Evolutionary conservation across 164 flowering plant genomes (phyloP).

Genomic region (Magnolia sinica): DNA sequence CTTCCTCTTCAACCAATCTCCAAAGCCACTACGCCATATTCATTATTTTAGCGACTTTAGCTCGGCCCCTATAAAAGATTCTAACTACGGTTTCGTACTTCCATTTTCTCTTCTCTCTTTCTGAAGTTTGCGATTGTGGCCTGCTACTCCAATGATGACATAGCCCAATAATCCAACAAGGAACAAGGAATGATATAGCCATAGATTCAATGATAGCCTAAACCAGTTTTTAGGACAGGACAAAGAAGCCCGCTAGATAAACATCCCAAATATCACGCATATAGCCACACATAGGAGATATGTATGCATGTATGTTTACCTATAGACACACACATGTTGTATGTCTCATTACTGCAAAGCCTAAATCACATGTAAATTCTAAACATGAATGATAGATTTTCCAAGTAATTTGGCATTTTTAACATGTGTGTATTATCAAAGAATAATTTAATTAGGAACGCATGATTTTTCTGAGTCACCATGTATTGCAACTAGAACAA

Average conservation of each 20-base stretch:
- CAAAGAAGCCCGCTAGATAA: not conserved
- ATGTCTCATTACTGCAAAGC: not conserved
- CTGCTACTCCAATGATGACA: not conserved
- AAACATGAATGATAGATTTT: not conserved
- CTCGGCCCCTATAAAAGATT: not conserved
- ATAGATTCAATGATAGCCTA: not conserved
- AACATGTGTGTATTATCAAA: not conserved
- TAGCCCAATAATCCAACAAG: not conserved
- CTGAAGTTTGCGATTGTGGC: not conserved
- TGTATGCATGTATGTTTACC: no score
- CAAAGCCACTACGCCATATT: not conserved
- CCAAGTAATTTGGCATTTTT: not conserved
- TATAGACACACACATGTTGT: not conserved
- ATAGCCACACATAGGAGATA: not conserved
- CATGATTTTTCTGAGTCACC: no score
- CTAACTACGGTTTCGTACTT: not conserved
- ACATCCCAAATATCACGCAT: not conserved
- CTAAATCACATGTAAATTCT: not conserved
- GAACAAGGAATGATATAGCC: not conserved
- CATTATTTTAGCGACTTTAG: not conserved
- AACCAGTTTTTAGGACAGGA: not conserved
- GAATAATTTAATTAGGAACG: no score
- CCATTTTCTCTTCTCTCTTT: not conserved
- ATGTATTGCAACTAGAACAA: no score
- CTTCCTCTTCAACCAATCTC: not conserved